Evolutionary conservation across 768 basidiomycete species (phyloP), one percentile per base, ranked within the genome.

Genomic region (Cystobasidiopsis lactophilus): DNA sequence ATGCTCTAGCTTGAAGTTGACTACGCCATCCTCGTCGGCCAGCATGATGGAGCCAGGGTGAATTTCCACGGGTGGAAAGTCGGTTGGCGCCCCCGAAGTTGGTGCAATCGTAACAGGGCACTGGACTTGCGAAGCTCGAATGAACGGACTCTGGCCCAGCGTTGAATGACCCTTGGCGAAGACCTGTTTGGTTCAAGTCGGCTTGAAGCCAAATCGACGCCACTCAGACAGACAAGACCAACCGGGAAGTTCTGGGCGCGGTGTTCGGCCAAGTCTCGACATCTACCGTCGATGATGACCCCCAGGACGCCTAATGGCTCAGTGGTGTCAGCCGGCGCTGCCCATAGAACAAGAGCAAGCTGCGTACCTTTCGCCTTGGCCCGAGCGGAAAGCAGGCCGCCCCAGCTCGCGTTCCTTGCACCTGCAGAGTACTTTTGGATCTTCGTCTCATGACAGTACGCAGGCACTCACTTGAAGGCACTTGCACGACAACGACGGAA

Each of bases 11-110:
- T 84, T 79, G 26, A 91, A 74, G 60, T 78, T 82, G 2, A 95
- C 82, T 1, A 89, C 83, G 1, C 89, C 86, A 63, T 93, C 82
- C 52, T 77, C 73, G 65, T 93, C 88, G 24, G 78, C 85, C n/a
- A 88, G 65, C 45, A 91, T 74, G 73, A 78, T 75, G 64, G 89
- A 86, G 2, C 78, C 81, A 2, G 86, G 79, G 18, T 74, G 63
- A 5, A 91, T 72, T 2, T 61, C 71, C 11, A 77, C 71, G 0
- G 74, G 56, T 2, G 59, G 53, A 26, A 60, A 61, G 76, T 74
- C 27, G 33, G 33, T 35, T n/a, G n/a, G n/a, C n/a, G n/a, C n/a
- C 33, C 16, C 33, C 16, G 7, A 16, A 7, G 16, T 7, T 24
- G 39, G 45, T 9, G 63, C 61, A 50, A 68, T 65, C 30, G 67